Conservation (phyloP, 345 rosid species). For the Gossypium anomalum region DNA sequence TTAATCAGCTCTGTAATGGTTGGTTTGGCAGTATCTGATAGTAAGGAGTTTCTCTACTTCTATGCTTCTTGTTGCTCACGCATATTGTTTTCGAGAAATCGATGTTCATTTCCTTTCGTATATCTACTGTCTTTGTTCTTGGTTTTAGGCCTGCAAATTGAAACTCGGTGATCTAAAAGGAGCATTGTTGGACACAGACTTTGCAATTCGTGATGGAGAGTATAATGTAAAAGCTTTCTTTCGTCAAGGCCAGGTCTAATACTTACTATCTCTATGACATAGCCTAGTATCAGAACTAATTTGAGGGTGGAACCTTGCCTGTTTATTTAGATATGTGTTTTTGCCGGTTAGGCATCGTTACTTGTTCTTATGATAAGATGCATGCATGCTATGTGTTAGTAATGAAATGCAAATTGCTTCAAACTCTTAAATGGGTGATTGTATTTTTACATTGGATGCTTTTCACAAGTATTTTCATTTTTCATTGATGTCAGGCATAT, state of each 20-base stretch:
- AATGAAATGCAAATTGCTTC: not conserved
- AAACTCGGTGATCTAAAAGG: constrained; percentile 59
- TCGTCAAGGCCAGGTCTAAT: constrained; percentile 69
- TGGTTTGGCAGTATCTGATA: not conserved
- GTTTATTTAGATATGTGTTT: not conserved
- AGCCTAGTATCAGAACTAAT: not conserved
- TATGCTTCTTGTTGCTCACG: too few relatives aligned
- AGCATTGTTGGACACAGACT: constrained; percentile 53
- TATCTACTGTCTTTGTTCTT: not conserved
- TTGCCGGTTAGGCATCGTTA: not conserved
- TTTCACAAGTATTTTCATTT: not conserved
- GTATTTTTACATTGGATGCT: not conserved
- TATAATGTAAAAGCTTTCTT: constrained; percentile 60
- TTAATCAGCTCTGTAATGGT: not conserved
- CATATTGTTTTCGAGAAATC: not conserved
- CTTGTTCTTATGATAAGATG: not conserved
- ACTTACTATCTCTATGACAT: not conserved
- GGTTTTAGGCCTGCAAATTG: constrained; percentile 50
- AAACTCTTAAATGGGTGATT: not conserved
- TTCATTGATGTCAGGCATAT: constrained; percentile 35
- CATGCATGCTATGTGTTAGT: not conserved
- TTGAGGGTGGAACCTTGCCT: constrained; percentile 1
- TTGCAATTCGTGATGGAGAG: constrained; percentile 58
- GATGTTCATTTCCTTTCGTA: not conserved
- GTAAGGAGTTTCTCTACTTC: not conserved